Evolutionary conservation across 208 protist species (phyloP).

Genomic region (Histomonas meleagridis): DNA sequence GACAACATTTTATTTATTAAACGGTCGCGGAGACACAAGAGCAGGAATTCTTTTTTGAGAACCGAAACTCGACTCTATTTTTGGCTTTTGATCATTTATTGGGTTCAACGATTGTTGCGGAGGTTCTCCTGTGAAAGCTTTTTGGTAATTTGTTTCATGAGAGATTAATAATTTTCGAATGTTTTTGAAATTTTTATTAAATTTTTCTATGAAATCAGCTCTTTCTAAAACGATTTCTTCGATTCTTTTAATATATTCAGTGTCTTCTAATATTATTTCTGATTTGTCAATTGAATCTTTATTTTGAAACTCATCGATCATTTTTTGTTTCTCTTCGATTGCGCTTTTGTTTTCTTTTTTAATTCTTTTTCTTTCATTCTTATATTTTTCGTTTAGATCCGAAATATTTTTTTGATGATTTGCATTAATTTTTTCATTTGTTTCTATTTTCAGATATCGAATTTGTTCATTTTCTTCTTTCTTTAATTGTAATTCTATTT

Average conservation of each 20-base stretch:
- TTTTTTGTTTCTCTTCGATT: conserved; percentile 1
- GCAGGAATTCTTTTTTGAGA: background rate
- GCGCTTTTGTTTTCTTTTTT: background rate
- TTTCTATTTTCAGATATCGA: background rate
- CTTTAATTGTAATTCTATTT: background rate
- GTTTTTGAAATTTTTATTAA: background rate
- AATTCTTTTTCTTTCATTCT: background rate
- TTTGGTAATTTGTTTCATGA: background rate
- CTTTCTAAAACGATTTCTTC: conserved; percentile 26
- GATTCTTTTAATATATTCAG: conserved; percentile 5
- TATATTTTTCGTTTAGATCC: background rate
- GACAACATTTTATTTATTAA: too few relatives aligned
- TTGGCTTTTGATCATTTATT: background rate
- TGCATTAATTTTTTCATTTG: background rate
- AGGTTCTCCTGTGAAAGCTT: background rate
- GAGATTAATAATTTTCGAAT: background rate
- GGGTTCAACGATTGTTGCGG: background rate
- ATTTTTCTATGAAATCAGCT: background rate
- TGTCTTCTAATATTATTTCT: background rate
- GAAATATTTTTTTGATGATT: background rate
- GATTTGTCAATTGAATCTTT: background rate
- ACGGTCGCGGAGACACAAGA: background rate
- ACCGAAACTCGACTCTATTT: background rate
- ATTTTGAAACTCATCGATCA: background rate
- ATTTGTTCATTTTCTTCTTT: background rate